Evolutionary conservation across 2,329 filamentous ascomycete genomes (phyloP).

Genomic region (Venturia aucupariae): DNA sequence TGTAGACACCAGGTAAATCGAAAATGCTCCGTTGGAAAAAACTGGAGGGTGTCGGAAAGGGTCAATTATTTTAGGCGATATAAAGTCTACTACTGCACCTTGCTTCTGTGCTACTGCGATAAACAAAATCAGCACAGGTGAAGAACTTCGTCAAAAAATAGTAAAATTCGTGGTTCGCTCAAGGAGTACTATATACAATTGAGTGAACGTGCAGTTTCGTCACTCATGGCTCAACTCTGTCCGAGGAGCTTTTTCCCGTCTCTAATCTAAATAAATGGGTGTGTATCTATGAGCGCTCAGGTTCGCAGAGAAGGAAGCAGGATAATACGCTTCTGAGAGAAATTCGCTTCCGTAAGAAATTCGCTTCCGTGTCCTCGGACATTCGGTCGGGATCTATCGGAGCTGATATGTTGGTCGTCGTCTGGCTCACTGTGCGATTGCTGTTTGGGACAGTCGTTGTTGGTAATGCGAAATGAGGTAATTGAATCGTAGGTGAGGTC

Average conservation of each 20-base stretch:
- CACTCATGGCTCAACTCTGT: background rate
- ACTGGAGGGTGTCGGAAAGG: no score
- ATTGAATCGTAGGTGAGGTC: background rate
- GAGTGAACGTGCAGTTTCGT: background rate
- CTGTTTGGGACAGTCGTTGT: background rate
- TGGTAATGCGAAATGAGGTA: background rate
- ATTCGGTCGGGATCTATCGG: background rate
- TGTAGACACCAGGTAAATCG: no score
- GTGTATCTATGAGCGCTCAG: background rate
- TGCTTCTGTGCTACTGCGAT: no score
- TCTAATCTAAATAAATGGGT: background rate
- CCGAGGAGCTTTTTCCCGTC: background rate
- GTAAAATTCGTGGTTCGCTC: background rate
- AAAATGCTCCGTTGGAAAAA: no score
- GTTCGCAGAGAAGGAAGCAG: background rate
- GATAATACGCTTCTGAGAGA: background rate
- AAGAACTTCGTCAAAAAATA: no score
- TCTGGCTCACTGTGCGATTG: background rate
- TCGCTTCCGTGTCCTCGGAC: no score
- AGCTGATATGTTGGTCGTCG: background rate
- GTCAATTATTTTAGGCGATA: no score
- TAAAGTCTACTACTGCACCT: no score
- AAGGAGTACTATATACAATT: background rate
- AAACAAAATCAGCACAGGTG: no score
- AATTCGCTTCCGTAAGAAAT: background rate